Evolutionary conservation across 345 rosid genomes (phyloP).

Genomic region (Theobroma cacao): DNA sequence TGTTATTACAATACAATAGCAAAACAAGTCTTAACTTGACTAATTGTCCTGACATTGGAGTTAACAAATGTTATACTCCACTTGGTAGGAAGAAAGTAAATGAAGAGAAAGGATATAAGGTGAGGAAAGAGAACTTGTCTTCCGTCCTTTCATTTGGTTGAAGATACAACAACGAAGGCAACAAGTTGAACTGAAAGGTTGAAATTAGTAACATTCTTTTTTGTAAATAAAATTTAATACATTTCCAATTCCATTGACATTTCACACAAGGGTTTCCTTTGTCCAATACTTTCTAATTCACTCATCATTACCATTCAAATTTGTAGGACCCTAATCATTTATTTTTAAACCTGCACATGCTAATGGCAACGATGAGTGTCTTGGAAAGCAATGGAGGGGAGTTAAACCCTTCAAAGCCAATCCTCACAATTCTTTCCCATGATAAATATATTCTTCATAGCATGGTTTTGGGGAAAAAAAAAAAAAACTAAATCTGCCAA

Average conservation of each 20-base stretch:
- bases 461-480: neutral
- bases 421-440: neutral
- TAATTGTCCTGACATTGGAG: neutral
- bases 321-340: neutral
- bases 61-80: neutral
- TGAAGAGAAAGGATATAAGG: neutral
- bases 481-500: neutral
- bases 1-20: slow-evolving; percentile 24
- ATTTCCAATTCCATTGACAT: neutral
- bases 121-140: neutral
- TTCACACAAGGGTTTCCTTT: neutral
- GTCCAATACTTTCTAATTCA: neutral
- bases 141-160: neutral
- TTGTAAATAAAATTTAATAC: too few species aligned
- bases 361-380: neutral
- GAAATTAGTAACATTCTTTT: neutral
- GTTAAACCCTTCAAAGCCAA: neutral
- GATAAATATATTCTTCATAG: neutral
- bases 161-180: neutral
- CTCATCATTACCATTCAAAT: neutral
- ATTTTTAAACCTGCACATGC: neutral
- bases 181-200: neutral
- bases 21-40: neutral
- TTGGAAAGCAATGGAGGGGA: neutral
- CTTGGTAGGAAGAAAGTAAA: neutral